These are phyloP conservation scores for Trichosporon sp. DNA, from an alignment of 1,284 basidiomycete genomes.

Conservation along the genomic window DNA sequence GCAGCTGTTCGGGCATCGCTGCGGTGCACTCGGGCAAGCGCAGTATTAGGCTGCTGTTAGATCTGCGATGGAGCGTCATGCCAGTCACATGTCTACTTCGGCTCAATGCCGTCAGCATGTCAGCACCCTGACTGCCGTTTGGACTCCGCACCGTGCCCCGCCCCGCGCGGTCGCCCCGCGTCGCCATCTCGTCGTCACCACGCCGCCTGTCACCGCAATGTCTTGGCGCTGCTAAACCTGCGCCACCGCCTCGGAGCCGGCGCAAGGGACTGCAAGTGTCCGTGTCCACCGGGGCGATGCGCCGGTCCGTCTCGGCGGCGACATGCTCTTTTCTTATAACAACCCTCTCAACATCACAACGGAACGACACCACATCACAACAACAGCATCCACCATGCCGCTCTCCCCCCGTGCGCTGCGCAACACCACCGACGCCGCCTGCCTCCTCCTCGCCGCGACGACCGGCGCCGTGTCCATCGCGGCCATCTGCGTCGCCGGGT, in stretches of 20 bases:
- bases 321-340: no score
- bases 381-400: neutral
- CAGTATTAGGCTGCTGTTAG: neutral
- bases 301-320: no score
- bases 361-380: neutral
- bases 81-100: neutral
- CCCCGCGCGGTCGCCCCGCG: no score
- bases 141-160: neutral
- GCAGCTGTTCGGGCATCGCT: neutral
- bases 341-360: neutral
- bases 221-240: neutral
- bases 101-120: neutral
- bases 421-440: neutral
- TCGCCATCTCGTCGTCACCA: neutral
- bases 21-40: neutral
- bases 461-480: neutral
- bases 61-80: neutral
- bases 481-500: neutral
- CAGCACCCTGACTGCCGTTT: neutral
- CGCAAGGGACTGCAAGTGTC: neutral
- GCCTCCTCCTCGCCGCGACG: neutral
- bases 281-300: neutral
- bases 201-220: neutral
- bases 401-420: neutral
- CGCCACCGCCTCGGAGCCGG: neutral